Conservation (phyloP, 2,329 filamentous ascomycete genomes). For the Xylaria sp. region DNA sequence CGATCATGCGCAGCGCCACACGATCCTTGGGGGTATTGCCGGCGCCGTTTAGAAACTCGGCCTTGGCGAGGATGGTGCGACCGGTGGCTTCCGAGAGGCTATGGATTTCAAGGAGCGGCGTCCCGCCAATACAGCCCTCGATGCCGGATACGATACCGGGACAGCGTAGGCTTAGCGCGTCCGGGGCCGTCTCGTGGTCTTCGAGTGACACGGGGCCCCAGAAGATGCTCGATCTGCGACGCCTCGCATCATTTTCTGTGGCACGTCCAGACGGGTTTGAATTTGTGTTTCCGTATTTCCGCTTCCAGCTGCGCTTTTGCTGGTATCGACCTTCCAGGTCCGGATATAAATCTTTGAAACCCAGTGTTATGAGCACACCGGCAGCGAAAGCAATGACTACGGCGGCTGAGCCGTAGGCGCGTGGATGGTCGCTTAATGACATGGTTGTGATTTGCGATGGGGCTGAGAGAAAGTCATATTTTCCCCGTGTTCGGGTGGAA, state of each 20-base stretch:
- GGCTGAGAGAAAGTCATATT: constrained; percentile 22
- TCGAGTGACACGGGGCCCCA: constrained; percentile 65
- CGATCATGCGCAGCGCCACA: constrained; percentile 91
- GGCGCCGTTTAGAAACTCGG: constrained; percentile 95
- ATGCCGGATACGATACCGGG: constrained; percentile 77
- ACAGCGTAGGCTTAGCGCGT: constrained; percentile 38
- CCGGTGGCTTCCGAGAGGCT: constrained; percentile 88
- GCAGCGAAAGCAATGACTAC: constrained; percentile 79
- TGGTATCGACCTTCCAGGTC: constrained; percentile 76
- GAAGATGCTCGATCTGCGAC: constrained; percentile 57
- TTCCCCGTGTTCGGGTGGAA: not conserved
- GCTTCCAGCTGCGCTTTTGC: constrained; percentile 53
- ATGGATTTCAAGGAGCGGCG: constrained; percentile 86
- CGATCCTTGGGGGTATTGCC: constrained; percentile 95
- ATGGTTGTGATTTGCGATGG: constrained; percentile 52
- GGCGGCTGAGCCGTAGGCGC: constrained; percentile 72
- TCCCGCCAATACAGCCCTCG: constrained; percentile 92
- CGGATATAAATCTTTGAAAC: constrained; percentile 83
- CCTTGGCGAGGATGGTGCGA: constrained; percentile 90
- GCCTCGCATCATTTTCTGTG: constrained; percentile 32
- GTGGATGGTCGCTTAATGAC: constrained; percentile 71
- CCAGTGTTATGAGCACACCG: constrained; percentile 79
- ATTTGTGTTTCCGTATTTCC: constrained; percentile 13
- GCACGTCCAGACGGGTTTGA: constrained; percentile 26
- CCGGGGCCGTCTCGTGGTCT: constrained; percentile 60